Conservation (phyloP, 495 filamentous ascomycete genomes). For the Neurospora sp. region DNA sequence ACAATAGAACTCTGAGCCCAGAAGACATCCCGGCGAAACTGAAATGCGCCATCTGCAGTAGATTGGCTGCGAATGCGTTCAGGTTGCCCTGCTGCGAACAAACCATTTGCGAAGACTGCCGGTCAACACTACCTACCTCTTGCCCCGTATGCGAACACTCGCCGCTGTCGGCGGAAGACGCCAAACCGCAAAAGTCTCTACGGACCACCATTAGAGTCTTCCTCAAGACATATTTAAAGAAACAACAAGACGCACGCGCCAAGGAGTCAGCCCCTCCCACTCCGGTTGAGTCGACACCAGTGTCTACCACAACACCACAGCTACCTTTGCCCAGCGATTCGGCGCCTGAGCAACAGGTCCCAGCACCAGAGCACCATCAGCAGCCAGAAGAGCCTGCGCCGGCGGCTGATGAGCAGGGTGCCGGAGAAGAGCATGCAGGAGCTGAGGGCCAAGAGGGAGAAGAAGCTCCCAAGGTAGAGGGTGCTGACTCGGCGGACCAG, state of each 20-base stretch:
- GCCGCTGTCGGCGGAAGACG: slow-evolving; percentile 74
- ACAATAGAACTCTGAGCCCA: slow-evolving; percentile 59
- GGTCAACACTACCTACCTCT: slow-evolving; percentile 61
- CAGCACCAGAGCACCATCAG: not conserved
- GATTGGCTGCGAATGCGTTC: slow-evolving; percentile 83
- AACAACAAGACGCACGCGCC: slow-evolving; percentile 50
- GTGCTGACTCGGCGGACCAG: not conserved
- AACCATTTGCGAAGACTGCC: slow-evolving; percentile 83
- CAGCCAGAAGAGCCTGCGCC: slow-evolving; percentile 1
- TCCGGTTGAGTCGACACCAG: slow-evolving; percentile 27
- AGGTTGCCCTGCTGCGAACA: slow-evolving; percentile 92
- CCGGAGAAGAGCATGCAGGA: slow-evolving; percentile 6
- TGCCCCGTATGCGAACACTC: slow-evolving; percentile 92
- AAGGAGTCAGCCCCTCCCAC: slow-evolving; percentile 39
- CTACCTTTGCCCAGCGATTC: not conserved
- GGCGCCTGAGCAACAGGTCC: not conserved
- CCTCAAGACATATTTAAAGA: slow-evolving; percentile 79
- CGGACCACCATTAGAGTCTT: slow-evolving; percentile 85
- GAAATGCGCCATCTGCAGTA: slow-evolving; percentile 85
- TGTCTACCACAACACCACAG: slow-evolving; percentile 13
- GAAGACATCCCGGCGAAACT: slow-evolving; percentile 92
- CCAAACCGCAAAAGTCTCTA: slow-evolving; percentile 78
- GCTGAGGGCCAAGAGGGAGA: slow-evolving; percentile 16
- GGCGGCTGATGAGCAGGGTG: slow-evolving; percentile 2
- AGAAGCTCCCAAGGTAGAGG: slow-evolving; percentile 6